A percentile compares a stretch with the other conserved stretches of the same genome.
Evolutionary conservation across 345 rosid genomes (phyloP).

Genomic region (Euphorbia peplus): DNA sequence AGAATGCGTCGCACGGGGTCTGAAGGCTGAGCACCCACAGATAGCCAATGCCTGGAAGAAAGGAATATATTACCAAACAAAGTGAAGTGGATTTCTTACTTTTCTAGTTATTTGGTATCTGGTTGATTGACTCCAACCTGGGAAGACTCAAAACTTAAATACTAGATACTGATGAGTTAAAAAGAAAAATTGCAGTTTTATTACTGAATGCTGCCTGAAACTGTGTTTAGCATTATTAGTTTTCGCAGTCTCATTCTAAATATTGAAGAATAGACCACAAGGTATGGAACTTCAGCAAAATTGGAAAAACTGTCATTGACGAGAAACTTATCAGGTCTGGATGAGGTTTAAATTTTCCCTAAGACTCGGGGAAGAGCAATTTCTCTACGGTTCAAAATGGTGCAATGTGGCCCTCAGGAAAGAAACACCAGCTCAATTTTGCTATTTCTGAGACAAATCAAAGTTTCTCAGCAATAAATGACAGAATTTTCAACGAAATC

Average conservation of each 20-base stretch:
- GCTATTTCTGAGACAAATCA: background rate
- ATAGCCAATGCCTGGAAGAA: slow-evolving; percentile 76
- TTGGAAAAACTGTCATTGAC: background rate
- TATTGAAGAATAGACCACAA: background rate
- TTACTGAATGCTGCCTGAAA: too few species aligned
- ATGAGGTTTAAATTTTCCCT: background rate
- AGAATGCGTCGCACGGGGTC: slow-evolving; percentile 76
- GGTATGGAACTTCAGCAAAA: too few species aligned
- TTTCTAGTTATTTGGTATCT: background rate
- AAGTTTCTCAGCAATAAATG: background rate
- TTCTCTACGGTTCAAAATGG: background rate
- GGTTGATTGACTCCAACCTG: background rate
- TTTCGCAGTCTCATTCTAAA: slow-evolving; percentile 4
- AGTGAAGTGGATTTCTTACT: background rate
- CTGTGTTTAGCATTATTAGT: background rate
- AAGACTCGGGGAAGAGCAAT: background rate
- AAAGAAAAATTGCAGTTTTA: too few species aligned
- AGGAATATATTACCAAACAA: background rate
- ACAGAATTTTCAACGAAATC: background rate
- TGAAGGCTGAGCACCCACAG: slow-evolving; percentile 96
- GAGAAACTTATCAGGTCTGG: background rate
- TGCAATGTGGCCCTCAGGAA: background rate
- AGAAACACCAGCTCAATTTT: background rate
- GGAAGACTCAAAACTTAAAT: background rate
- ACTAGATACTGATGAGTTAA: background rate